A percentile compares a stretch with the other conserved stretches of the same genome.
Evolutionary conservation across 1,139 yeast genomes (phyloP).

Genomic region (Scheffersomyces lignicola): DNA sequence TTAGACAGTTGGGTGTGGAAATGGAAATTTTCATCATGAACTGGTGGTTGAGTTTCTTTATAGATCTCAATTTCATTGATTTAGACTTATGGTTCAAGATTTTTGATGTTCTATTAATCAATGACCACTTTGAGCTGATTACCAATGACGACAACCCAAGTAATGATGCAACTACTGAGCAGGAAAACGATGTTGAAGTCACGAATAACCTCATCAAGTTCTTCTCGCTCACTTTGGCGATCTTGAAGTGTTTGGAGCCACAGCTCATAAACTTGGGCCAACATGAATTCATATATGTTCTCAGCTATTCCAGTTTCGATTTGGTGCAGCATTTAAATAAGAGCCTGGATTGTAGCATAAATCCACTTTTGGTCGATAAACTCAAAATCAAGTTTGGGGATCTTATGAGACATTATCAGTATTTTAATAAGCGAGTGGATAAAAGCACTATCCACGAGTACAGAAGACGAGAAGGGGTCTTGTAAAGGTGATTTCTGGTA

Average conservation of each 20-base stretch:
- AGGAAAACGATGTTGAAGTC: not conserved
- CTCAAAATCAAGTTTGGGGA: constrained; percentile 10
- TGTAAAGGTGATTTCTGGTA: no score
- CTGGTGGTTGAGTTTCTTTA: constrained; percentile 61
- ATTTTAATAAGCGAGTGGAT: constrained; percentile 8
- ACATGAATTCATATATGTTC: constrained; percentile 9
- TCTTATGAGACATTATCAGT: constrained; percentile 8
- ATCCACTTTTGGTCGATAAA: constrained; percentile 6
- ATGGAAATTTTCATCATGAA: constrained; percentile 54
- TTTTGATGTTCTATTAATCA: constrained; percentile 48
- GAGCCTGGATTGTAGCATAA: no score
- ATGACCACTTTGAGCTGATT: not conserved
- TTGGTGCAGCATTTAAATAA: constrained; percentile 5
- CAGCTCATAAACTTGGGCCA: constrained; percentile 5
- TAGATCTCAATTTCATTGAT: constrained; percentile 47
- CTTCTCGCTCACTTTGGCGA: constrained; percentile 11
- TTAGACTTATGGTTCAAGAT: constrained; percentile 53
- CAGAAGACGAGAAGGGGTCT: no score
- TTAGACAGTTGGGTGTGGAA: constrained; percentile 39
- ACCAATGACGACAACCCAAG: constrained; percentile 2
- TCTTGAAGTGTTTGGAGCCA: constrained; percentile 9
- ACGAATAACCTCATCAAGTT: constrained; percentile 6
- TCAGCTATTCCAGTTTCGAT: constrained; percentile 3
- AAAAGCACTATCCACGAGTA: no score
- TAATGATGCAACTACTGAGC: constrained; percentile 2